Conservation (phyloP, 2,329 filamentous ascomycete genomes). For the Fusarium drepaniforme region DNA sequence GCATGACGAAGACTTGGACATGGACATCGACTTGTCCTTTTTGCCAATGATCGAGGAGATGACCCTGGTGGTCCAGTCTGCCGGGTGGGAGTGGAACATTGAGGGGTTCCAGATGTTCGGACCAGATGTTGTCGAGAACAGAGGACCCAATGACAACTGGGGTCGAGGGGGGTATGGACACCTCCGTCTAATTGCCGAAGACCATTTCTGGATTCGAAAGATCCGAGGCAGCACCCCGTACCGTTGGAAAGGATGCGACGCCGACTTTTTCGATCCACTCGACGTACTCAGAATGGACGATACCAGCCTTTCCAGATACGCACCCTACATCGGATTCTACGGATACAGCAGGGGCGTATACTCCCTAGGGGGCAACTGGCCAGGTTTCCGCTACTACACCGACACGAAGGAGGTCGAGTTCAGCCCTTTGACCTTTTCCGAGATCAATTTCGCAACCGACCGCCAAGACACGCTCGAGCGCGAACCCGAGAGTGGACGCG, state of each 20-base stretch:
- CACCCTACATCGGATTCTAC: not conserved
- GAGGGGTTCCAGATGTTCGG: conserved; percentile 3
- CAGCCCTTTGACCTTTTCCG: not conserved
- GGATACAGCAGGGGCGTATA: not conserved
- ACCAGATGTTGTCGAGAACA: not conserved
- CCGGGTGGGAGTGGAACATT: not conserved
- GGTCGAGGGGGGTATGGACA: not conserved
- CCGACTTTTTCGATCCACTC: not conserved
- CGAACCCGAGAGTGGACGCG: not conserved
- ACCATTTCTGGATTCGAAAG: not conserved
- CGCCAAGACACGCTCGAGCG: not conserved
- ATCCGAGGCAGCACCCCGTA: not conserved
- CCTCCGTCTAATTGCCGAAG: not conserved
- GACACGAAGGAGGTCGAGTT: not conserved
- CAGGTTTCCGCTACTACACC: not conserved
- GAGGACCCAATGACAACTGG: not conserved
- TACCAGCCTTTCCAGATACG: not conserved
- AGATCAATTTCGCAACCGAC: not conserved
- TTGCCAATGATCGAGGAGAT: not conserved
- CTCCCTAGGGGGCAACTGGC: not conserved
- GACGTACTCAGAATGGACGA: not conserved
- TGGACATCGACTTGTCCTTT: not conserved
- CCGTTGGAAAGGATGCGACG: not conserved
- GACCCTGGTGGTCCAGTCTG: not conserved
- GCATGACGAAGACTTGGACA: not conserved